Evolutionary conservation across 805 yeast genomes (phyloP).

Genomic region (Kluyveromyces nonfermentans): DNA sequence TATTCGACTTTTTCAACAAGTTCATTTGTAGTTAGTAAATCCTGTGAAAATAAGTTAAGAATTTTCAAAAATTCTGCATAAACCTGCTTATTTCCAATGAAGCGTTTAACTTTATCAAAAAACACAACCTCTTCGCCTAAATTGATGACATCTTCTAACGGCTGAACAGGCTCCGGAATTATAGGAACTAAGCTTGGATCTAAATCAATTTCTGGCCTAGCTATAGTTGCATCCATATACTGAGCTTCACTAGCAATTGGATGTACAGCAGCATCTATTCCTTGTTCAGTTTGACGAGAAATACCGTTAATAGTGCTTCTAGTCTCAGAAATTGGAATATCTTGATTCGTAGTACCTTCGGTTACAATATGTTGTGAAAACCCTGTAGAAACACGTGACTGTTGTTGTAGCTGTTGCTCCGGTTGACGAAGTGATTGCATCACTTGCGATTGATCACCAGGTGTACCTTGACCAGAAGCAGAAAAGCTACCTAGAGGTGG

Average conservation of each 20-base stretch:
- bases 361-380: conserved; percentile 7
- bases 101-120: conserved; percentile 85
- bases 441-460: conserved; percentile 11
- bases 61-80: conserved; percentile 89
- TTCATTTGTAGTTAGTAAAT: conserved; percentile 73
- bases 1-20: conserved; percentile 78
- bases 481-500: conserved; percentile 33
- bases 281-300: conserved; percentile 19
- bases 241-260: conserved; percentile 1
- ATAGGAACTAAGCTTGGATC: conserved; percentile 73
- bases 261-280: conserved; percentile 3
- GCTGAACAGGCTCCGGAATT: conserved; percentile 72
- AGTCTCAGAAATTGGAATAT: conserved; percentile 29
- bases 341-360: conserved; percentile 19
- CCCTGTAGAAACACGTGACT: conserved; percentile 35
- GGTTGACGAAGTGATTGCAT: conserved; percentile 25
- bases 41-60: conserved; percentile 80
- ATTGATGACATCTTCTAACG: conserved; percentile 45
- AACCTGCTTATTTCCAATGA: conserved; percentile 77
- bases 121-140: conserved; percentile 79
- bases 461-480: conserved; percentile 28
- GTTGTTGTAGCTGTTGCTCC: conserved; percentile 22
- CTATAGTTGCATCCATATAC: conserved; percentile 8
- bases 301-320: conserved; percentile 25
- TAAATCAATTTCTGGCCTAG: conserved; percentile 35